A percentile compares a stretch with the other conserved stretches of the same genome.
Conservation (phyloP, 139 green algal genomes). For the Asterochloris erici region DNA sequence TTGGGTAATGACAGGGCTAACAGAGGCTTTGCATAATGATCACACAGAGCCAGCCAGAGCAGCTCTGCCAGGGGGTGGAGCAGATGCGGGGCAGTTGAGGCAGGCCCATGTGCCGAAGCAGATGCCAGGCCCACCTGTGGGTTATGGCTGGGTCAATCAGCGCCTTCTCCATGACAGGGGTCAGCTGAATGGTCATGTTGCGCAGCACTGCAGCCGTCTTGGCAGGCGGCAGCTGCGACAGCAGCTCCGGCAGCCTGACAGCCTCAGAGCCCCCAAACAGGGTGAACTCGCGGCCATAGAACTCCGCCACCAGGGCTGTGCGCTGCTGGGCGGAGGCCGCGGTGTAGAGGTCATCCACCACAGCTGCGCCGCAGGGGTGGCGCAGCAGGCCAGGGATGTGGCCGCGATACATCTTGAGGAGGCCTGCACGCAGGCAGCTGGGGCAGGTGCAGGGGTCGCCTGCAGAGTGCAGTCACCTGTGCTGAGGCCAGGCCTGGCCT, state of each 20-base stretch:
- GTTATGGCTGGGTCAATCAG: conserved; percentile 74
- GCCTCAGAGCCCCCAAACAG: conserved; percentile 51
- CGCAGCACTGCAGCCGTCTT: conserved; percentile 61
- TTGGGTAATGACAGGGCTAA: too few species aligned
- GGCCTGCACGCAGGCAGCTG: conserved; percentile 34
- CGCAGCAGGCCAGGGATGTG: conserved; percentile 72
- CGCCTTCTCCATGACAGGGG: conserved; percentile 84
- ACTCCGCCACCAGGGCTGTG: conserved; percentile 72
- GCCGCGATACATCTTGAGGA: conserved; percentile 65
- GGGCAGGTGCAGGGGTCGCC: neutral
- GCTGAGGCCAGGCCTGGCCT: neutral
- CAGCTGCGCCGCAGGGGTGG: conserved; percentile 73
- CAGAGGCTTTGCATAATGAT: too few species aligned
- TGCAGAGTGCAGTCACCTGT: neutral
- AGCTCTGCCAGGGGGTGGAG: too few species aligned
- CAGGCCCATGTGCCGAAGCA: neutral
- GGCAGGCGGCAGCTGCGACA: neutral
- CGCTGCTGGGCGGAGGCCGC: conserved; percentile 38
- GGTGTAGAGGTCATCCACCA: conserved; percentile 80
- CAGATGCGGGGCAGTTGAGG: too few species aligned
- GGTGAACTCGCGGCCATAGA: conserved; percentile 74
- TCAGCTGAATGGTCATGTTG: conserved; percentile 47
- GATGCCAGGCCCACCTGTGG: conserved; percentile 54
- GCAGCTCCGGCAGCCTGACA: neutral
- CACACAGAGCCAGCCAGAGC: too few species aligned